Conservation (phyloP, 2,329 filamentous ascomycete genomes). For the Ceratocystis variospora region DNA sequence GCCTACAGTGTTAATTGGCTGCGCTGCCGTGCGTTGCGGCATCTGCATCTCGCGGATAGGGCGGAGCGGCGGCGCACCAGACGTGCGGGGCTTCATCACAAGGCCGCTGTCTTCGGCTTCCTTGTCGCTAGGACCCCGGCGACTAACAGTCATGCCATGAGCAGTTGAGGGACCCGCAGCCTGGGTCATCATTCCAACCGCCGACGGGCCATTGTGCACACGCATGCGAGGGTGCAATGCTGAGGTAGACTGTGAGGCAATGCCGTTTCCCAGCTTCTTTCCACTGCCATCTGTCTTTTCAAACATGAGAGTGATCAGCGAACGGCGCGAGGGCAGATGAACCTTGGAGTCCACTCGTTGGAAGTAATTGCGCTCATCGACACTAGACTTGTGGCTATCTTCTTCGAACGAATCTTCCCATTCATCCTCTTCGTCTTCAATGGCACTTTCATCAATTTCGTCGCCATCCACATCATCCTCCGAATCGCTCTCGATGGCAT, state of each 20-base stretch:
- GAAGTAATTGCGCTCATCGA: conserved; percentile 70
- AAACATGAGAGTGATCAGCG: conserved; percentile 79
- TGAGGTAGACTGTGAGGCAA: conserved; percentile 53
- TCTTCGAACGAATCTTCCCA: conserved; percentile 61
- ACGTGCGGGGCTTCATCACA: conserved; percentile 48
- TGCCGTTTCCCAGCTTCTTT: conserved; percentile 48
- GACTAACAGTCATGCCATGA: conserved; percentile 16
- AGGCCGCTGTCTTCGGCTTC: conserved; percentile 49
- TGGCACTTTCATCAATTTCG: conserved; percentile 69
- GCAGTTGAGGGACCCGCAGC: conserved; percentile 30
- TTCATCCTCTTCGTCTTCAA: conserved; percentile 54
- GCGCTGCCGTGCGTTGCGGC: conserved; percentile 52
- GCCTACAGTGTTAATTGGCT: conserved; percentile 65
- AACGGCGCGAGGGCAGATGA: conserved; percentile 72
- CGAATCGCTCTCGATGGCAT: conserved; percentile 37
- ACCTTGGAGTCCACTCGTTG: conserved; percentile 79
- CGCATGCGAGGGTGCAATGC: conserved; percentile 49
- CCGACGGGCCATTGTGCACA: conserved; percentile 29
- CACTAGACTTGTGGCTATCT: conserved; percentile 69
- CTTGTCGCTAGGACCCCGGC: conserved; percentile 34
- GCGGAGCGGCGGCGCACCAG: conserved; percentile 34
- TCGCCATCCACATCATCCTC: conserved; percentile 48
- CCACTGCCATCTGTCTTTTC: conserved; percentile 58
- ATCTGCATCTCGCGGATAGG: conserved; percentile 41
- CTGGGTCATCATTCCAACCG: conserved; percentile 10